A percentile compares a stretch with the other conserved stretches of the same genome.
Evolutionary conservation across 352 stramenopile genomes (phyloP).

Genomic region (Chrysophaeum taylorii): DNA sequence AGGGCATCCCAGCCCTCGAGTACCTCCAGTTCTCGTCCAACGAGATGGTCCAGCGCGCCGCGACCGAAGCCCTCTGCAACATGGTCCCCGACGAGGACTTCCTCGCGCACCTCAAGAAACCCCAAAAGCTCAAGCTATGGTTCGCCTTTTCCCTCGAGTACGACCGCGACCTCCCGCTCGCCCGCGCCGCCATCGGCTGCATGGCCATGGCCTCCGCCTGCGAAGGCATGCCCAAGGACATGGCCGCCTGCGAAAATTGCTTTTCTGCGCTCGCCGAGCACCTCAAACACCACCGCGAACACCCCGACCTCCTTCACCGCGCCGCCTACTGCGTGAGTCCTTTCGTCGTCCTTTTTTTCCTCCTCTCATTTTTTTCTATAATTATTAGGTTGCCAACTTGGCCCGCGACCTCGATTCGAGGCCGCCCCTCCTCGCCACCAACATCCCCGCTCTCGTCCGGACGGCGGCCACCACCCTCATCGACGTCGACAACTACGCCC

Average conservation of each 20-base stretch:
- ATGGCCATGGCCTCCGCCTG: conserved; percentile 81
- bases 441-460: too few species aligned
- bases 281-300: neutral
- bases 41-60: conserved; percentile 83
- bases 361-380: neutral
- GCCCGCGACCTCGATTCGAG: neutral
- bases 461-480: too few species aligned
- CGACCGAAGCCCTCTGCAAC: conserved; percentile 91
- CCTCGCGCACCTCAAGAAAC: conserved; percentile 67
- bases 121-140: conserved; percentile 82
- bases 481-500: neutral
- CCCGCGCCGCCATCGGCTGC: conserved; percentile 72
- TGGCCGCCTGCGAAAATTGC: conserved; percentile 19
- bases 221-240: conserved; percentile 16
- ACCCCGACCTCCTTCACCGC: conserved; percentile 27
- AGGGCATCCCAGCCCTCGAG: conserved; percentile 46
- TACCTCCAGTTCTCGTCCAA: conserved; percentile 92
- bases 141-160: conserved; percentile 82
- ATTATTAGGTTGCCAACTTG: neutral
- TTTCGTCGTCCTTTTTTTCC: neutral
- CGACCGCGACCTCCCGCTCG: conserved; percentile 73
- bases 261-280: conserved; percentile 5
- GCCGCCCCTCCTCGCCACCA: neutral
- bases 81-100: conserved; percentile 81
- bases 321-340: neutral